Evolutionary conservation across 345 rosid species (phyloP).

Genomic region (Dipteronia dyeriana): DNA sequence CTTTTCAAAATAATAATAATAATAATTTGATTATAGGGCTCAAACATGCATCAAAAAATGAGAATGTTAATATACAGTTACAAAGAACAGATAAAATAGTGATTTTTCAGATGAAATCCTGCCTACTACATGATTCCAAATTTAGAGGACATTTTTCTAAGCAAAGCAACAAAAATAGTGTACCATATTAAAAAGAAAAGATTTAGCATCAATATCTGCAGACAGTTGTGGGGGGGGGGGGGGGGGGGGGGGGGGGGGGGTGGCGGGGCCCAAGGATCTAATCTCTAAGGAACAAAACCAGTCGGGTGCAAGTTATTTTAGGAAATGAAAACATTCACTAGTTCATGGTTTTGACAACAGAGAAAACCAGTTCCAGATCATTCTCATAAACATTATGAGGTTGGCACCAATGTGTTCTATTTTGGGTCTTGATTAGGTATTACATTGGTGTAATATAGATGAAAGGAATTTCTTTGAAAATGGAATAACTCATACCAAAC

Average conservation of each 20-base stretch:
- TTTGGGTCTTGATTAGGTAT: neutral
- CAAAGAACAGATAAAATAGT: neutral
- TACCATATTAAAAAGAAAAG: neutral
- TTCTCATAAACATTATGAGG: neutral
- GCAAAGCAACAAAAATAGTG: neutral
- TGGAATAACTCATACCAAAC: neutral
- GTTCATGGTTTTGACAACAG: neutral
- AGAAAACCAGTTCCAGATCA: neutral
- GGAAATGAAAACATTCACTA: neutral
- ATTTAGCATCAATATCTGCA: neutral
- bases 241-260: too few relatives aligned
- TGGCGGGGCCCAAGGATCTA: neutral
- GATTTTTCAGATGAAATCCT: neutral
- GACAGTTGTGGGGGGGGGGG: neutral
- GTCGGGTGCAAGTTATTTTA: neutral
- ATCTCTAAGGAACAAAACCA: neutral
- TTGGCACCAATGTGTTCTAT: neutral
- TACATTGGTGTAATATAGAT: neutral
- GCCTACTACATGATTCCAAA: neutral
- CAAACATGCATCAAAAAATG: neutral
- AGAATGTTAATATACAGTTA: neutral
- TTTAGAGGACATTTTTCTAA: neutral
- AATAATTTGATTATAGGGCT: neutral
- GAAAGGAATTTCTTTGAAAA: constrained; percentile 6
- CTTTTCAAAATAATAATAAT: too few relatives aligned